phyloP scores from a whole-genome alignment of 768 basidiomycete species.

The Boletus rubroflammeus region DNA sequence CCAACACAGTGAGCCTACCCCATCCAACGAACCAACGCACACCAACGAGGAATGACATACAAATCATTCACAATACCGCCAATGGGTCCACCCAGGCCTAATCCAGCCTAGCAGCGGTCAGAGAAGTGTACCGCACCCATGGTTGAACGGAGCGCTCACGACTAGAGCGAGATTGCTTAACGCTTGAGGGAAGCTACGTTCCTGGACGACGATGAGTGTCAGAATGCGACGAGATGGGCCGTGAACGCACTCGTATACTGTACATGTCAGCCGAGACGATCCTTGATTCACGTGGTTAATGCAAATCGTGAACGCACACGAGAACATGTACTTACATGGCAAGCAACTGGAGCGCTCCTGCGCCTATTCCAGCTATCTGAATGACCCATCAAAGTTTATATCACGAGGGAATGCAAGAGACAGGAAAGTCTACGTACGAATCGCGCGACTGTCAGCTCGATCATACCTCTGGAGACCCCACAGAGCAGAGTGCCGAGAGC shows the following conservation, averaged over 20 bases:
- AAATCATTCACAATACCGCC: conserved; percentile 13
- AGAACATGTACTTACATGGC: conserved; percentile 3
- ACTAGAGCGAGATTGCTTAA: conserved; percentile 30
- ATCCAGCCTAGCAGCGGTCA: conserved; percentile 4
- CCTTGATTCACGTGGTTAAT: background rate
- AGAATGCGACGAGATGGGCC: background rate
- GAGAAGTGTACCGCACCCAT: background rate
- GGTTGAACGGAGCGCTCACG: background rate
- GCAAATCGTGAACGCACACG: background rate
- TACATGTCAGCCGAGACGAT: conserved; percentile 15
- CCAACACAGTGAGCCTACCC: background rate
- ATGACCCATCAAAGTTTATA: background rate
- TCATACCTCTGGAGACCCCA: conserved; percentile 7
- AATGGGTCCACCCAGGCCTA: conserved; percentile 12
- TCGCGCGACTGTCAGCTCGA: conserved; percentile 10
- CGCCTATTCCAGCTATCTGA: conserved; percentile 14
- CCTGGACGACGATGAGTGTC: background rate
- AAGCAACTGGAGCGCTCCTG: conserved; percentile 10
- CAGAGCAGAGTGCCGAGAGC: conserved; percentile 14
- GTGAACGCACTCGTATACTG: conserved; percentile 3
- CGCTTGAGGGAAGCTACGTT: conserved; percentile 38
- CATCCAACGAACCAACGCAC: background rate
- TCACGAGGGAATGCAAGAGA: background rate
- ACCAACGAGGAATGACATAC: background rate
- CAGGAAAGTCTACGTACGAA: conserved; percentile 5